Conservation (phyloP, 768 basidiomycete species). For the Gymnopilus dilepis region DNA sequence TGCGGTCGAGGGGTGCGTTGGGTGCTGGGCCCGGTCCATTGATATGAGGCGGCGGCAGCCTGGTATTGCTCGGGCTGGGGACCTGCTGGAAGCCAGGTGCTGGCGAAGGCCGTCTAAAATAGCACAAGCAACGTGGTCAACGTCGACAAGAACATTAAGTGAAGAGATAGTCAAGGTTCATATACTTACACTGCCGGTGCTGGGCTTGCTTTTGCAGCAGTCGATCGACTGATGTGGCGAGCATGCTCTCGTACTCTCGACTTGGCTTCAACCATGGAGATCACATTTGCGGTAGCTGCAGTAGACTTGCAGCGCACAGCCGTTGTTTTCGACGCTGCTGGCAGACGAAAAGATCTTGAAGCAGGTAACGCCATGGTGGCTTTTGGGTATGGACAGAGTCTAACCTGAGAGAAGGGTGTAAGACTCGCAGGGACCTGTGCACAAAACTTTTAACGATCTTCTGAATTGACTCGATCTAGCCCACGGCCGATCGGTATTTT, state of each 20-base stretch:
- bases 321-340: constrained; percentile 25
- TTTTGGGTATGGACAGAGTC: not conserved
- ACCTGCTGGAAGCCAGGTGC: constrained; percentile 57
- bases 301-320: constrained; percentile 35
- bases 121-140: constrained; percentile 1
- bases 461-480: constrained; percentile 17
- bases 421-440: constrained; percentile 5
- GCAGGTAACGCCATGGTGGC: constrained; percentile 33
- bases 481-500: constrained; percentile 16
- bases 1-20: constrained; percentile 67
- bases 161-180: constrained; percentile 3
- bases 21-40: constrained; percentile 46
- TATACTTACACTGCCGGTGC: constrained; percentile 63
- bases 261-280: constrained; percentile 78
- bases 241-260: constrained; percentile 80
- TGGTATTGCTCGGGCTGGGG: constrained; percentile 41
- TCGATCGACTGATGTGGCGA: constrained; percentile 73
- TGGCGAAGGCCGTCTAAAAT: constrained; percentile 62
- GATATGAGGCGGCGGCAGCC: constrained; percentile 36
- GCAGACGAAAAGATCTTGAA: constrained; percentile 30
- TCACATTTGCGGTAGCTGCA: constrained; percentile 17
- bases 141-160: not conserved
- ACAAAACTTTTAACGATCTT: constrained; percentile 20
- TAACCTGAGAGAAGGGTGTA: constrained; percentile 10
- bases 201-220: constrained; percentile 61